Evolutionary conservation across 2,329 filamentous ascomycete genomes (phyloP).

Genomic region (Chrysosporium queenslandicum): DNA sequence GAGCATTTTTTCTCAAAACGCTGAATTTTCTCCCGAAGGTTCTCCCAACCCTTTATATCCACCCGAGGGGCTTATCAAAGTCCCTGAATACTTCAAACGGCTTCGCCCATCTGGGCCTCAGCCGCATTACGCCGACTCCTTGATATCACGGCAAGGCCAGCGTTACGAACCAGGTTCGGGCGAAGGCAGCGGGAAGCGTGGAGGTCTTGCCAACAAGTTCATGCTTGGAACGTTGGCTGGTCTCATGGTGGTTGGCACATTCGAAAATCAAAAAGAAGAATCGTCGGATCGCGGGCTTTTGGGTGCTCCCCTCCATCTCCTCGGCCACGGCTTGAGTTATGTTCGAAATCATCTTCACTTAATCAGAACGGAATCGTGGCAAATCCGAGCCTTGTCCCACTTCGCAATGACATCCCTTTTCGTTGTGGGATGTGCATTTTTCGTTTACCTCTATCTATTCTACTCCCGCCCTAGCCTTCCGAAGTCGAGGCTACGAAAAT

Average conservation of each 20-base stretch:
- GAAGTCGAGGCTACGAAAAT: constrained; percentile 26
- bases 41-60: constrained; percentile 27
- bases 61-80: constrained; percentile 36
- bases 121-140: constrained; percentile 31
- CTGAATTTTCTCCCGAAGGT: constrained; percentile 28
- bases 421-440: constrained; percentile 46
- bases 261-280: constrained; percentile 54
- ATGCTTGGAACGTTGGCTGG: constrained; percentile 90
- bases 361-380: constrained; percentile 26
- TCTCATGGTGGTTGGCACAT: constrained; percentile 80
- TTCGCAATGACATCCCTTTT: constrained; percentile 44
- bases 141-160: constrained; percentile 7
- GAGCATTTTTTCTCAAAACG: constrained; percentile 33
- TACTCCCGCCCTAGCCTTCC: constrained; percentile 48
- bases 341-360: constrained; percentile 21
- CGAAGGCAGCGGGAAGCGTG: constrained; percentile 34
- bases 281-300: constrained; percentile 57
- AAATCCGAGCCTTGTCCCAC: constrained; percentile 30
- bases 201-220: constrained; percentile 57
- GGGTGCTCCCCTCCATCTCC: constrained; percentile 51
- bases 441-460: constrained; percentile 48
- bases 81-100: constrained; percentile 36
- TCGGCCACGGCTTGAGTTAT: constrained; percentile 33
- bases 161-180: constrained; percentile 31
- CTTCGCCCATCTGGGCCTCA: constrained; percentile 31